phyloP scores from a whole-genome alignment of 768 basidiomycete species.

The Punctularia strigosozonata region DNA sequence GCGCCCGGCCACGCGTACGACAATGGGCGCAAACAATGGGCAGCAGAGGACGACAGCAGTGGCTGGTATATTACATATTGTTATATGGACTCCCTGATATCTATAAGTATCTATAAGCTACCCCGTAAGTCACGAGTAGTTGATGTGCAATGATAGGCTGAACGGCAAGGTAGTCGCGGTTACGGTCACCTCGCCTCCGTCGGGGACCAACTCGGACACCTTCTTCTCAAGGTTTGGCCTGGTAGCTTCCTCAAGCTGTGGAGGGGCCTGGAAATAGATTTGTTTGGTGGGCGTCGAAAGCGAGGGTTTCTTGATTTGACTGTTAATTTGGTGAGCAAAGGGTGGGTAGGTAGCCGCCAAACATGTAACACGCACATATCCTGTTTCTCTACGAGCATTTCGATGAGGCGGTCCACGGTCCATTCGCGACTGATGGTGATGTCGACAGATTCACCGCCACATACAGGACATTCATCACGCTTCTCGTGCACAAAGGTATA shows the following conservation, averaged over 20 bases:
- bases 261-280: constrained; percentile 90
- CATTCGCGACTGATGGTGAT: constrained; percentile 56
- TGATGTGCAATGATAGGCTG: constrained; percentile 58
- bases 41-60: too few relatives aligned
- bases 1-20: too few relatives aligned
- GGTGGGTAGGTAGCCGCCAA: background rate
- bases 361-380: constrained; percentile 57
- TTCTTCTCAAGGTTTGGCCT: constrained; percentile 86
- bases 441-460: constrained; percentile 82
- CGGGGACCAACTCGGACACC: constrained; percentile 66
- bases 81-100: too few relatives aligned
- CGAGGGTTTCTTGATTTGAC: constrained; percentile 96
- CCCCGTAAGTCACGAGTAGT: too few relatives aligned
- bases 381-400: constrained; percentile 76
- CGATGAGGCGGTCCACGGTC: constrained; percentile 82
- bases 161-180: constrained; percentile 88
- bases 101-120: too few relatives aligned
- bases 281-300: constrained; percentile 64
- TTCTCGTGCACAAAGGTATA: constrained; percentile 95
- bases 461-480: constrained; percentile 91
- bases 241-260: constrained; percentile 80
- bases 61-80: too few relatives aligned
- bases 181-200: constrained; percentile 73
- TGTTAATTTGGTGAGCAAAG: constrained; percentile 17
- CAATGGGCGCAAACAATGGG: too few relatives aligned